Evolutionary conservation across 345 rosid genomes (phyloP).

Genomic region (Erysimum cheiranthoides): DNA sequence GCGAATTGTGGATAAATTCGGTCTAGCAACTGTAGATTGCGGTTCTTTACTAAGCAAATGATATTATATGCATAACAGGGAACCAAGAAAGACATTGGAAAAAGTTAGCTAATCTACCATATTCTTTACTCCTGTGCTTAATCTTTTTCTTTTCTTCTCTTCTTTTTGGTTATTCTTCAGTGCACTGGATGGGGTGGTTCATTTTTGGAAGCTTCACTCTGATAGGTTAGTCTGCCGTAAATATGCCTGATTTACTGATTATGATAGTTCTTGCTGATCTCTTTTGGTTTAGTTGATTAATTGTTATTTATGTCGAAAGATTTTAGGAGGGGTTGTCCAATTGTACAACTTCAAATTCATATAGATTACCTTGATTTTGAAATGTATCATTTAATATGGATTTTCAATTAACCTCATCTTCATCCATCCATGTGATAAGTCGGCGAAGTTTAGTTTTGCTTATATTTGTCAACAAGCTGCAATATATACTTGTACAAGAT

Average conservation of each 20-base stretch:
- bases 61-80: conserved; percentile 16
- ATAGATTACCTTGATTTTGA: not conserved
- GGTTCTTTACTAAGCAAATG: conserved; percentile 15
- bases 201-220: conserved; percentile 48
- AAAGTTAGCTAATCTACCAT: conserved; percentile 4
- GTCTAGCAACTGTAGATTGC: conserved; percentile 5
- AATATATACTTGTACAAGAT: not conserved
- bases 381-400: not conserved
- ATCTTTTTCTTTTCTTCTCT: not conserved
- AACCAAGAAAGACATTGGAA: conserved; percentile 6
- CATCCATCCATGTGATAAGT: not conserved
- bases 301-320: not conserved
- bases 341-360: not conserved
- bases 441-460: not conserved
- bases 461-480: conserved; percentile 15
- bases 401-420: conserved; percentile 5
- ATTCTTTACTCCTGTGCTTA: conserved; percentile 19
- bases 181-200: conserved; percentile 48
- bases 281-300: not conserved
- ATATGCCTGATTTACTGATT: conserved; percentile 20
- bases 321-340: not conserved
- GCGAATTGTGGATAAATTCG: not conserved
- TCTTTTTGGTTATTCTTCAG: conserved; percentile 35
- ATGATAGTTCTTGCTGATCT: conserved; percentile 1
- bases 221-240: conserved; percentile 36